A percentile compares a stretch with the other conserved stretches of the same genome.
phyloP scores from a whole-genome alignment of 768 basidiomycete genomes.

The Pulveroboletus sp. region DNA sequence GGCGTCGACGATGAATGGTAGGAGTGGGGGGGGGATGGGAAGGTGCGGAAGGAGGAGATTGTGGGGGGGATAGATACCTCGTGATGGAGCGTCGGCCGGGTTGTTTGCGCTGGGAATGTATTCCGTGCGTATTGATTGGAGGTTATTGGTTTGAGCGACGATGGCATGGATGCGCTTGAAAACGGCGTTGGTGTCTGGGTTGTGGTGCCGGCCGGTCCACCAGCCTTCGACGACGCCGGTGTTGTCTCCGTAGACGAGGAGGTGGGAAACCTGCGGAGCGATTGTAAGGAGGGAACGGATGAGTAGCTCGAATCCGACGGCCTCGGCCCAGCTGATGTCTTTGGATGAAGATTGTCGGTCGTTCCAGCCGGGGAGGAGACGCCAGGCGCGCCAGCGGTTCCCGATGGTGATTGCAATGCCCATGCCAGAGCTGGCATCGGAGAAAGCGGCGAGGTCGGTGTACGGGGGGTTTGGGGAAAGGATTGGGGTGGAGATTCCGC shows the following conservation, averaged over 20 bases:
- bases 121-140: background rate
- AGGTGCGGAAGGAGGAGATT: background rate
- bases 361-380: constrained; percentile 16
- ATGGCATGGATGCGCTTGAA: constrained; percentile 12
- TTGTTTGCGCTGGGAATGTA: constrained; percentile 4
- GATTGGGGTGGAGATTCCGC: too few relatives aligned
- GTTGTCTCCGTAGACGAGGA: constrained; percentile 14
- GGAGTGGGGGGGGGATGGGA: too few relatives aligned
- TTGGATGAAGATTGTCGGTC: background rate
- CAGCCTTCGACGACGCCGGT: constrained; percentile 18
- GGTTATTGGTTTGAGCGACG: background rate
- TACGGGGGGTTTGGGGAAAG: background rate
- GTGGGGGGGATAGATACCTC: constrained; percentile 3
- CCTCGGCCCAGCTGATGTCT: constrained; percentile 25
- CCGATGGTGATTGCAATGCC: constrained; percentile 4
- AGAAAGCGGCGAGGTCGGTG: constrained; percentile 4
- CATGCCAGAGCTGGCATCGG: constrained; percentile 7
- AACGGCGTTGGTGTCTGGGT: constrained; percentile 7
- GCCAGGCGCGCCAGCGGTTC: background rate
- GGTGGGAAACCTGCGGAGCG: background rate
- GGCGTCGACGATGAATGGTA: too few relatives aligned
- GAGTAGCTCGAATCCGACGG: constrained; percentile 7
- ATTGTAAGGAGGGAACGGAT: too few relatives aligned
- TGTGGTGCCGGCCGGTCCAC: background rate
- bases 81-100: constrained; percentile 15